Evolutionary conservation across 495 filamentous ascomycete species (phyloP).

Genomic region (Darksidea phi): DNA sequence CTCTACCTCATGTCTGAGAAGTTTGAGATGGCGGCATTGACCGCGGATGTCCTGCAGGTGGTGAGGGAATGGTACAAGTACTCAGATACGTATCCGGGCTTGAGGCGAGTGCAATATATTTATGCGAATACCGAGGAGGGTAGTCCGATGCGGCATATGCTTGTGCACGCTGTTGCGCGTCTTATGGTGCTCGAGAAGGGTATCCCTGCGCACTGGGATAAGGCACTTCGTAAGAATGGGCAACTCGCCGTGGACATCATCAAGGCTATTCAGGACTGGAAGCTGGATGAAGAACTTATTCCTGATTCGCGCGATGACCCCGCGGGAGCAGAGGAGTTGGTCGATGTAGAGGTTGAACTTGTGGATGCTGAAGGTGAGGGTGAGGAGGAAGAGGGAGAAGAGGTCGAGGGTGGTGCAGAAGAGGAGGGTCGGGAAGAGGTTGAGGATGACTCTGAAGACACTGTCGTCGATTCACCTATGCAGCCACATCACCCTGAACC

Average conservation of each 20-base stretch:
- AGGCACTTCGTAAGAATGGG: conserved; percentile 51
- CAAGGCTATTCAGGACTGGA: conserved; percentile 50
- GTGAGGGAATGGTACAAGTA: conserved; percentile 49
- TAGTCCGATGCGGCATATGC: conserved; percentile 50
- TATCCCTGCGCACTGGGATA: conserved; percentile 52
- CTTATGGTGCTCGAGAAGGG: conserved; percentile 43
- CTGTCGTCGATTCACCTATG: conserved; percentile 13
- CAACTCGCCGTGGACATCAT: conserved; percentile 53
- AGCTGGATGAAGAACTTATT: conserved; percentile 44
- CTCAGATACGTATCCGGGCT: conserved; percentile 47
- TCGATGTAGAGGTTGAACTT: conserved; percentile 38
- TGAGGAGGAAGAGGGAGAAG: conserved; percentile 34
- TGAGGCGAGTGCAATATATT: conserved; percentile 53
- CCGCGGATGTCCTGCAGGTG: conserved; percentile 44
- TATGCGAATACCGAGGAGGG: conserved; percentile 50
- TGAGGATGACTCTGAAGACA: conserved; percentile 29
- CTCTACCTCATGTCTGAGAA: conserved; percentile 51
- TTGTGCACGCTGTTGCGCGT: conserved; percentile 47
- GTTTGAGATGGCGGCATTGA: conserved; percentile 42
- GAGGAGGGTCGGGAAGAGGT: conserved; percentile 1
- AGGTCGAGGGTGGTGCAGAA: conserved; percentile 27
- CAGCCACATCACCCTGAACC: conserved; percentile 1
- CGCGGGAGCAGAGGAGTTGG: conserved; percentile 35
- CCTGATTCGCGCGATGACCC: conserved; percentile 49
- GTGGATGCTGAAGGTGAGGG: conserved; percentile 38